Percentiles rank a stretch among this genome's conserved stretches.
These are phyloP conservation scores for Luffa aegyptiaca DNA, from an alignment of 306 rosid species.

Conservation along the genomic window DNA sequence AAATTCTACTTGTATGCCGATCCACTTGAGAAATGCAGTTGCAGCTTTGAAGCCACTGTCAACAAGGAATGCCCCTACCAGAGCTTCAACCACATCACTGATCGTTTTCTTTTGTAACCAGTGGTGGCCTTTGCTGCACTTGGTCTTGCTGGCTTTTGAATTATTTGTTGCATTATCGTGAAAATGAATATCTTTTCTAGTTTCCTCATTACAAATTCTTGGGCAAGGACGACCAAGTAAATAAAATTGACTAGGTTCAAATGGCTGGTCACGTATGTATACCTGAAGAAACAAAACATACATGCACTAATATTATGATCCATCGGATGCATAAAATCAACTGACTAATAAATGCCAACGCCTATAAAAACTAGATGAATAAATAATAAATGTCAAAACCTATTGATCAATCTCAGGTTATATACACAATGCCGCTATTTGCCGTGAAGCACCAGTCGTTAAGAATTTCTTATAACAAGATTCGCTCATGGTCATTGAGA, in stretches of 20 bases:
- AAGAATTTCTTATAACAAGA: not conserved
- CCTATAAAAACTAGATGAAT: not conserved
- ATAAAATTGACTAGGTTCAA: slow-evolving; percentile 68
- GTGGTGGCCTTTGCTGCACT: slow-evolving; percentile 79
- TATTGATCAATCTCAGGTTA: not conserved
- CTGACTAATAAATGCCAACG: not conserved
- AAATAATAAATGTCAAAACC: not conserved
- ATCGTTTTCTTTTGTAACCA: slow-evolving; percentile 75
- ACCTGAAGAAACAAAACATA: slow-evolving; percentile 36
- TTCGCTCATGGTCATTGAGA: not conserved
- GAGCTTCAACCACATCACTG: slow-evolving; percentile 91
- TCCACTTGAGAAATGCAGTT: slow-evolving; percentile 65
- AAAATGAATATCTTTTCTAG: slow-evolving; percentile 36
- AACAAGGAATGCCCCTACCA: slow-evolving; percentile 84
- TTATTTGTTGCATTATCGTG: slow-evolving; percentile 18
- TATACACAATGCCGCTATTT: not conserved
- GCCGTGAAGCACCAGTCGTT: not conserved
- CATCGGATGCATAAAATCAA: not conserved
- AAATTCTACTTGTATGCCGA: slow-evolving; percentile 65
- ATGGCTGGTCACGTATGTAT: slow-evolving; percentile 64
- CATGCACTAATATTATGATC: not conserved
- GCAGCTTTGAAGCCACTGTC: slow-evolving; percentile 96
- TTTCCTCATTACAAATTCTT: slow-evolving; percentile 45
- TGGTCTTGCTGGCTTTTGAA: slow-evolving; percentile 18
- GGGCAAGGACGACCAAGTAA: slow-evolving; percentile 75